Base-by-base conservation (phyloP, 2,329 filamentous ascomycete genomes). In the Pseudogymnoascus pannorum region DNA sequence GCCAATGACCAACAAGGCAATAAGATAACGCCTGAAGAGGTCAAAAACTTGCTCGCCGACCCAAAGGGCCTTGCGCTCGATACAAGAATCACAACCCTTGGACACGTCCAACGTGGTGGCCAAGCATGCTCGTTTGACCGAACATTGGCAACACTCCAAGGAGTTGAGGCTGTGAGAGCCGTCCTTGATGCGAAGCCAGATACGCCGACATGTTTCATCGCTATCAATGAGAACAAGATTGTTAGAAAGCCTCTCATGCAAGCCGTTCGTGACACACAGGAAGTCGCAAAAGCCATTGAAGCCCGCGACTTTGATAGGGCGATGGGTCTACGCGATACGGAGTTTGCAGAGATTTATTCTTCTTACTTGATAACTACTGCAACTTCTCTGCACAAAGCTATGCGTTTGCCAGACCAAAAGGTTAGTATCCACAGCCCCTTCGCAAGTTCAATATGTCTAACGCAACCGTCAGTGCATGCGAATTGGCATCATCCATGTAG, bases 201-300 rank as follows among this genome's bases (percentile, higher is more conserved):
- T 44, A 93, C 90, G 0, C 90, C 91, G 61, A 96, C 92, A 57
- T 93, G 92, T 62, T 92, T 99, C 71, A 97, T 99, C 72, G 92
- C 92, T 68, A 92, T 99, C 68, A 92, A 88, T 66, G 94, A 99
- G 79, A 97, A 97, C 82, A 96, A 99, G 78, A 97, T 99, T 72
- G 87, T 92, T 66, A 86, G 92, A 61, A 92, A 92, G 68, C 88
- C 92, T 18, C 79, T 99, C 24, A 89, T 97, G 79, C 84, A 96
- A 72, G 92, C 94, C 1, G 94, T 99, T 9, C 78, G 84, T 54
- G 84, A 92, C 70, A 99, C 94, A 26, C 88, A 97, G 74, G 83
- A 89, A 61, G 91, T 97, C 0, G 85, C 91, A 12, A 83, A 84
- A 67, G 89, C 90, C 31, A 96, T 99, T 62, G 83, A 91, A 22